Base-by-base conservation (phyloP, 2,329 filamentous ascomycete species). In the Colletotrichum godetiae region DNA sequence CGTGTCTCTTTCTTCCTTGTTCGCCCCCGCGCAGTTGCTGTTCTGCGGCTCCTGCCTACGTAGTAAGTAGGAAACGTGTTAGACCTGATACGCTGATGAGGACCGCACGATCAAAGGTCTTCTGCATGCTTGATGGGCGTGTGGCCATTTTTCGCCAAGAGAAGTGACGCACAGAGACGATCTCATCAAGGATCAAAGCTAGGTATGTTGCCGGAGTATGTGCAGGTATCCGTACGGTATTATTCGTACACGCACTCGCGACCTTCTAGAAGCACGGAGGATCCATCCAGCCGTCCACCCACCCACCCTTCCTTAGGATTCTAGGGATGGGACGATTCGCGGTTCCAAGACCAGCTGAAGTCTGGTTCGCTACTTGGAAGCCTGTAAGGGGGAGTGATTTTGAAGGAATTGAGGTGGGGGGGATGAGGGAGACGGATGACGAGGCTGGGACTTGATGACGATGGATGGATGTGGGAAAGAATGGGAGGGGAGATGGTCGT, bases 181-280 rank as follows among this genome's bases (percentile, higher is more conserved):
- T 72, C 59, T 15, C 42, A 13, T 35, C 70, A 33, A 64, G 59
- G 31, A 42, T 65, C 49, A 27, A 29, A 27, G 49, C 33, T 59
- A 59, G 35, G 35, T 46, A 49, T 49, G 42, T 49, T 19, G 10
- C 37, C 13, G 7, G 5, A 29, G 27, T 29, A 29, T 29, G 27
- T 29, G 27, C 27, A 29, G 27, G 27, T 29, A 29, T 29, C 27
- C 19, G 2, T 42, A 42, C 15, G 37, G 15, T 13, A 19, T 29
- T 29, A 42, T 42, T 12, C 33, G 33, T n/a, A 49, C 42, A n/a
- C 19, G 19, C 12, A 37, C n/a, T 52, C 27, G 37, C 5, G 37
- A 12, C 27, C 66, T 72, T 72, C 66, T 69, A 64, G 58, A 69
- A 69, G 59, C 59, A 69, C 22, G n/a, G 66, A n/a, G 53, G 58